Base-by-base conservation (phyloP, 2,329 filamentous ascomycete genomes). In the Colletotrichum spaethianum region DNA sequence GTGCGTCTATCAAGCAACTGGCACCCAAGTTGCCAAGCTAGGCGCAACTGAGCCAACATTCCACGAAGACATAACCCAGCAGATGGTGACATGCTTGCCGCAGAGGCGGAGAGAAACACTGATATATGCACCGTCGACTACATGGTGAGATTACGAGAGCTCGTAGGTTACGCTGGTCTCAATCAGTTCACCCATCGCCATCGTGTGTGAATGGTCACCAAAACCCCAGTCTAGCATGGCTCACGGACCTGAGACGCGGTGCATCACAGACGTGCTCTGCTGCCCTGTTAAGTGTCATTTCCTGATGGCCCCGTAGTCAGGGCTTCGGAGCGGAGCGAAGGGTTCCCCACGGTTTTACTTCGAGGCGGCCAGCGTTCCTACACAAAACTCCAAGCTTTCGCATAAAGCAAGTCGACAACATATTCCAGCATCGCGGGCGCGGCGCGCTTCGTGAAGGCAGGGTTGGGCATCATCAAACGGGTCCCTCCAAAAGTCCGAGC, bases 361-460 rank as follows among this genome's bases (percentile, higher is more conserved):
- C n/a, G 56, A 53, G 28, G 65, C 50, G 40, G 40, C 23, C 23
- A 31, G 28, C 57, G 12, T 23, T 42, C 28, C 28, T 31, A 44
- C 56, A 36, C 40, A 62, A 50, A 20, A 31, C 50, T 1, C 31
- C 59, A 63, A 59, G 44, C 65, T 48, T 23, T 36, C 36, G 46
- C 67, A 67, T 61, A 64, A 67, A 67, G 67, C 48, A 61, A 56
- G 55, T 55, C 63, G 56, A 55, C 42, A 38, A 23, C n/a, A 40
- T 12, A 42, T 53, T 44, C 70, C 26, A 70, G 36, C 44, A 60
- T 42, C 60, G 53, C 60, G 61, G 53, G 46, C 66, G 60, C 50
- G 67, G 26, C 60, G 31, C 26, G 62, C 42, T 72, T 67, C 44
- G 57, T 48, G 38, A 18, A 46, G 53, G 42, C 52, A 60, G 42